Evolutionary conservation across 495 filamentous ascomycete species (phyloP), one percentile per base, ranked within the genome.

Genomic region (Articulospora tetracladia): DNA sequence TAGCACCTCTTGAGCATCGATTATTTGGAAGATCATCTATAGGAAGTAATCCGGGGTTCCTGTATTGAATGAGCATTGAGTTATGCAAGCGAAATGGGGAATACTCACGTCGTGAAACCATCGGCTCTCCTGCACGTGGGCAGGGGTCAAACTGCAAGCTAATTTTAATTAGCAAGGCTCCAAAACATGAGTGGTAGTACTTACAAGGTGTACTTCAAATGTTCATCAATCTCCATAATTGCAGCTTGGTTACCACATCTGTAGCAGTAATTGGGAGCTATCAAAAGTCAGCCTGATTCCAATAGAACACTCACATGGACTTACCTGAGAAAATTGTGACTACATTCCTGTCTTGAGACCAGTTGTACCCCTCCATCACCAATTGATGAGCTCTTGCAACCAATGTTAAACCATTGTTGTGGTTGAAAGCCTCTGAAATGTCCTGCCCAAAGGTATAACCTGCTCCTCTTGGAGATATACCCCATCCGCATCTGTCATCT

Each of bases 191-290:
- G 24, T 25, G 20, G 17, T 55, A 15, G n/a, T 28, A 88, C 92
- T 76, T 83, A 98, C 94, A 98, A 98, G 68, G 94, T 98, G 73
- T 98, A 98, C 80, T 98, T 98, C 74, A 98, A 77, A 75, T 98
- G 92, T 76, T 98, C 94, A 62, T 98, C 94, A 74, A 98, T 98
- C 75, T 98, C 94, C 94, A 98, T 98, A 74, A 98, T 98, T 11
- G 94, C 94, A 53, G 94, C 94, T 76, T 98, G 94, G 76, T 98
- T 98, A 68, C 94, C 94, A 73, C 94, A 98, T 71, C 94, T 84
- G 79, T 98, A 98, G 75, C 94, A 98, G 73, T 98, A 98, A 71
- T 98, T 98, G 0, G 94, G 94, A 53, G 94, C 94, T n/a, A 85
- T 96, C 96, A 50, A 50, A n/a, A 53, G 56, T 57, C 57, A 56